A percentile compares a stretch with the other conserved stretches of the same genome.
Evolutionary conservation across 1,284 basidiomycete genomes (phyloP).

Genomic region (Schizophyllum commune): DNA sequence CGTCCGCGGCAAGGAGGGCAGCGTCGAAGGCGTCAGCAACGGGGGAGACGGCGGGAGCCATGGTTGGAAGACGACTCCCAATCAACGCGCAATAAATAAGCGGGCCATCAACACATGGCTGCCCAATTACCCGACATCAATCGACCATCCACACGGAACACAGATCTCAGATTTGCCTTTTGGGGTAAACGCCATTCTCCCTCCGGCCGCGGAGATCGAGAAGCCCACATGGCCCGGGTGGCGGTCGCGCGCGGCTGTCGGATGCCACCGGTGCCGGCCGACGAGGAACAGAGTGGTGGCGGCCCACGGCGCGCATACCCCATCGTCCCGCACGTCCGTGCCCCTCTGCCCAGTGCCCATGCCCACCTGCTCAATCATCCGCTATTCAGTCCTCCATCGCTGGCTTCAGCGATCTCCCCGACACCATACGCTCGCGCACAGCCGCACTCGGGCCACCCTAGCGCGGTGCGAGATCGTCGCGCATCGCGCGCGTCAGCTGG

Average conservation of each 20-base stretch:
- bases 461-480: background rate
- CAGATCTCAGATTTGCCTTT: background rate
- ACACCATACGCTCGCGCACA: background rate
- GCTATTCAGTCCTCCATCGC: too few relatives aligned
- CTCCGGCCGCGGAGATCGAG: background rate
- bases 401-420: too few relatives aligned
- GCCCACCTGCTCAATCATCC: too few relatives aligned
- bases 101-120: background rate
- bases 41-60: background rate
- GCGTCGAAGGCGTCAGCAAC: background rate
- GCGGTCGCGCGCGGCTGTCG: background rate
- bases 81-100: background rate
- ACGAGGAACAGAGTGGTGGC: background rate
- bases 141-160: background rate
- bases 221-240: background rate
- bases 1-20: background rate
- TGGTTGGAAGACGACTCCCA: background rate
- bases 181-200: background rate
- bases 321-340: too few relatives aligned
- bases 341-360: too few relatives aligned
- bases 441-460: background rate
- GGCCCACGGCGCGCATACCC: background rate
- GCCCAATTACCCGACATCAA: background rate
- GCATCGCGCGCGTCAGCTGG: background rate
- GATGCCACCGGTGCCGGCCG: background rate